Evolutionary conservation across 345 rosid genomes (phyloP).

Genomic region (Kandelia obovata): DNA sequence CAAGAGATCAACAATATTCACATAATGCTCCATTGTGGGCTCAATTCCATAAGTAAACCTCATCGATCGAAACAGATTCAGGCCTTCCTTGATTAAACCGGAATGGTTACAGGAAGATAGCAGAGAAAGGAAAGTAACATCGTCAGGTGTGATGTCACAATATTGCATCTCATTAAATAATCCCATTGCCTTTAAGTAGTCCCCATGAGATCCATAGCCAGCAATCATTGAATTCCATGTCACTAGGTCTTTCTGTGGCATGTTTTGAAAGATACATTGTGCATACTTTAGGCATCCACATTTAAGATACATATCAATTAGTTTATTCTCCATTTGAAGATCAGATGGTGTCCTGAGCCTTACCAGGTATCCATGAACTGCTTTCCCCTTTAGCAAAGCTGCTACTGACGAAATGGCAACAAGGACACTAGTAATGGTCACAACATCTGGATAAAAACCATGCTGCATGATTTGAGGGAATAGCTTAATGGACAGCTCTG

Average conservation of each 20-base stretch:
- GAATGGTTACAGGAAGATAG: conserved; percentile 81
- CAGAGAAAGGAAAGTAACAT: conserved; percentile 62
- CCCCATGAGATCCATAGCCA: conserved; percentile 78
- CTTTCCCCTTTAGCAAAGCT: conserved; percentile 59
- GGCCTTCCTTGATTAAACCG: conserved; percentile 63
- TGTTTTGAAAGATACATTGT: conserved; percentile 41
- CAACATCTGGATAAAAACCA: conserved; percentile 50
- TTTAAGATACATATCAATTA: conserved; percentile 79
- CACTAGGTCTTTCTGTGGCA: conserved; percentile 50
- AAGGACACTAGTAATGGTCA: conserved; percentile 66
- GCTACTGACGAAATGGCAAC: conserved; percentile 62
- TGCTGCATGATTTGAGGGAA: conserved; percentile 40
- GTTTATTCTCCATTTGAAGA: conserved; percentile 55
- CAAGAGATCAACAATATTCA: conserved; percentile 66
- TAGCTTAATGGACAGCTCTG: conserved; percentile 50
- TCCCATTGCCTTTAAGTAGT: conserved; percentile 44
- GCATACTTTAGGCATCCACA: conserved; percentile 65
- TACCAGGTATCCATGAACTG: conserved; percentile 55
- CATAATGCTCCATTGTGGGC: conserved; percentile 64
- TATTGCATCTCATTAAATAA: conserved; percentile 58
- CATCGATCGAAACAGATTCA: conserved; percentile 49
- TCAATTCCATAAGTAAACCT: conserved; percentile 41
- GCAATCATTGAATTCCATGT: conserved; percentile 74
- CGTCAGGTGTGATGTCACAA: conserved; percentile 50
- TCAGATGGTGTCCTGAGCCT: conserved; percentile 45